Conservation (phyloP, 140 eudicot genomes). For the Stevia rebaudiana region DNA sequence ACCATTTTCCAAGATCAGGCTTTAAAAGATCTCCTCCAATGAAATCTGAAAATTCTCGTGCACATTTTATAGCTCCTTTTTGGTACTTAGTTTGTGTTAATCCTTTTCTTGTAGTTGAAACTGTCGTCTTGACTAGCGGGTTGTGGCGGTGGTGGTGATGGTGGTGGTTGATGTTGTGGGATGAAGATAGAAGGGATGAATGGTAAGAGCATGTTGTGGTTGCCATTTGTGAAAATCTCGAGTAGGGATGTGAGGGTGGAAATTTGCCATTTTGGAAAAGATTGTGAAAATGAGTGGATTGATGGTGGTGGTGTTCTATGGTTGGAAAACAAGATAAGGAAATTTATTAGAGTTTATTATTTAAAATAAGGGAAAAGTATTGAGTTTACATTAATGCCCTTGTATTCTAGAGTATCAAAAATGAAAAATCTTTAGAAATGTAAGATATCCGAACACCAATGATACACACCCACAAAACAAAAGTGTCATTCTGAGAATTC, state of each 20-base stretch:
- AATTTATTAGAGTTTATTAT: constrained; percentile 12
- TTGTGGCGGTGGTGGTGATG: not conserved
- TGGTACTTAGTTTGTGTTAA: not conserved
- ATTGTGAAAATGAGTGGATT: constrained; percentile 25
- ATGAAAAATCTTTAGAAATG: not conserved
- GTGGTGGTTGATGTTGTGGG: constrained; percentile 20
- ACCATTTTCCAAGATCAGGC: constrained; percentile 76
- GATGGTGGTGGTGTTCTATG: constrained; percentile 28
- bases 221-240: constrained; percentile 32
- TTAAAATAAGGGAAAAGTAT: too few relatives aligned
- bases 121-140: not conserved
- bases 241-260: constrained; percentile 14
- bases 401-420: not conserved
- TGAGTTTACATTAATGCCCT: not conserved
- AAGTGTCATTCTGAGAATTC: too few relatives aligned
- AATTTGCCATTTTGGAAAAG: constrained; percentile 30
- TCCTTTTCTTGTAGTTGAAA: constrained; percentile 12
- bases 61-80: constrained; percentile 37
- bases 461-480: too few relatives aligned
- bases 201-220: constrained; percentile 44
- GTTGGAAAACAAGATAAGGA: constrained; percentile 58
- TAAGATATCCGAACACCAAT: too few relatives aligned
- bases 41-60: constrained; percentile 44
- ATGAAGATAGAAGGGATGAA: constrained; percentile 35
- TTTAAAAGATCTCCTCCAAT: constrained; percentile 87